Evolutionary conservation across 2,329 filamentous ascomycete genomes (phyloP).

Genomic region (Elsinoe ampelina): DNA sequence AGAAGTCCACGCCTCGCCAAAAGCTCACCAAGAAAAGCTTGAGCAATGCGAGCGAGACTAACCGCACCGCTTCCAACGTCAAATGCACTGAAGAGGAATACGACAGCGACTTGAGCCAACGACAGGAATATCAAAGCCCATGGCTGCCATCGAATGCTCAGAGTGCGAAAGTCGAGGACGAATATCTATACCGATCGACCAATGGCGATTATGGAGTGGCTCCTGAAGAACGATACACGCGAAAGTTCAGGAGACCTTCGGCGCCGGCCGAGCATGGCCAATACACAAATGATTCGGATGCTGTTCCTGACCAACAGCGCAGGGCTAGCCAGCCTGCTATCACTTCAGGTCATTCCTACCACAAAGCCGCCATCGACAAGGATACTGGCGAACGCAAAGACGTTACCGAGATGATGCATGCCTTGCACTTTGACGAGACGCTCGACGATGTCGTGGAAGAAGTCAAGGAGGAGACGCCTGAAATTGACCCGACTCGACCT

Average conservation of each 20-base stretch:
- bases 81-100: background rate
- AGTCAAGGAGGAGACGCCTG: slow-evolving; percentile 12
- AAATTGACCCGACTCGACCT: slow-evolving; percentile 14
- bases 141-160: background rate
- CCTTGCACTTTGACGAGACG: slow-evolving; percentile 28
- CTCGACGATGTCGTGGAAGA: slow-evolving; percentile 28
- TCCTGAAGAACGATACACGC: background rate
- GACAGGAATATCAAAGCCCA: background rate
- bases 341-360: background rate
- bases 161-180: background rate
- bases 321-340: background rate
- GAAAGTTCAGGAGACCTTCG: background rate
- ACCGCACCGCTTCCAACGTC: background rate
- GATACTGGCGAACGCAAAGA: slow-evolving; percentile 22
- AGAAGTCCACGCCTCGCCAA: slow-evolving; percentile 9
- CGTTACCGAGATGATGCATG: slow-evolving; percentile 31
- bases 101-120: background rate
- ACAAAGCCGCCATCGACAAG: slow-evolving; percentile 14
- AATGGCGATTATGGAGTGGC: background rate
- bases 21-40: slow-evolving; percentile 11
- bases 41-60: background rate
- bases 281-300: background rate
- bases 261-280: background rate
- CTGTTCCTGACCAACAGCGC: background rate
- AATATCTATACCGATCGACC: background rate